These are phyloP conservation scores for Sindora glabra DNA, from an alignment of 306 rosid genomes.

Conservation along the genomic window DNA sequence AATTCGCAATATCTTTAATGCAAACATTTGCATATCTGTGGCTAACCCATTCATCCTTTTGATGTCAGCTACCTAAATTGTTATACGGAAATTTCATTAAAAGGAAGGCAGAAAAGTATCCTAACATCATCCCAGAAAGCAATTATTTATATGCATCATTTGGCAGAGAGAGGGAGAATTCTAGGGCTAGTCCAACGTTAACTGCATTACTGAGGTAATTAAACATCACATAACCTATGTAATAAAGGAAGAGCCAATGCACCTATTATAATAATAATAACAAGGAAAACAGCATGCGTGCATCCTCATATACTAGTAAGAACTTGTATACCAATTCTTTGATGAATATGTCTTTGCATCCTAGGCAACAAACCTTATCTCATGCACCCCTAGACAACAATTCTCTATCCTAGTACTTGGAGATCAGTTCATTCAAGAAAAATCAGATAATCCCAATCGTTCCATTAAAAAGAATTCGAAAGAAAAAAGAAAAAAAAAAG, in stretches of 20 bases:
- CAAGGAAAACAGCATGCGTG: background rate
- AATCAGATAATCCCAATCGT: too few species aligned
- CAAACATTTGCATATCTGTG: slow-evolving; percentile 87
- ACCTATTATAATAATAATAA: background rate
- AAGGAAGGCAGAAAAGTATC: background rate
- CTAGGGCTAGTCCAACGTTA: background rate
- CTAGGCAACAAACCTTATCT: too few species aligned
- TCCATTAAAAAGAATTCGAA: too few species aligned
- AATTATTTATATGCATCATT: background rate
- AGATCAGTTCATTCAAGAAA: background rate
- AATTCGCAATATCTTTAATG: slow-evolving; percentile 61
- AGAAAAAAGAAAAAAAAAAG: too few species aligned
- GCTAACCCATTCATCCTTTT: slow-evolving; percentile 78
- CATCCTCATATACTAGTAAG: background rate
- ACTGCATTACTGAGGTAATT: background rate
- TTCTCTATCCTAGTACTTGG: too few species aligned
- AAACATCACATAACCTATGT: background rate
- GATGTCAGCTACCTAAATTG: slow-evolving; percentile 67
- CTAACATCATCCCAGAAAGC: background rate
- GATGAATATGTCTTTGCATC: background rate
- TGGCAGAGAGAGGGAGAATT: too few species aligned
- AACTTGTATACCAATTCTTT: background rate
- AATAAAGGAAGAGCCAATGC: background rate
- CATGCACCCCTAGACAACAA: too few species aligned
- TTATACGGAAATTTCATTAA: slow-evolving; percentile 9